Percentiles rank a stretch among this genome's conserved stretches.
Conservation (phyloP, 106 monocot species). For the Dactylorhiza incarnata region DNA sequence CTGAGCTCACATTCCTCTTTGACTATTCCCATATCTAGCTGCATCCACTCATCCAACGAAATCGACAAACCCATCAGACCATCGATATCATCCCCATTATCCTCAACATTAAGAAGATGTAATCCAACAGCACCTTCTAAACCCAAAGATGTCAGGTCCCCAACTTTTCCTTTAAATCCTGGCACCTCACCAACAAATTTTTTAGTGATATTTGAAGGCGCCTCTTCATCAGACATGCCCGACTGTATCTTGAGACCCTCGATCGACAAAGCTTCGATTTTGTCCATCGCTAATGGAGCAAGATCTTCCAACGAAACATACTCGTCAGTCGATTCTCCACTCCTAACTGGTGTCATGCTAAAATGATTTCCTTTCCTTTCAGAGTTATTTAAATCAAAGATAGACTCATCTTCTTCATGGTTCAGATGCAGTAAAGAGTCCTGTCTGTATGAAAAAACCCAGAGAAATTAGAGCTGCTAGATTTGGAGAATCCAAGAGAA, state of each 20-base stretch:
- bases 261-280: conserved; percentile 88
- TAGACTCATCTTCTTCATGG: conserved; percentile 11
- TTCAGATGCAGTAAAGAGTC: conserved; percentile 15
- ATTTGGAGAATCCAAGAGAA: background rate
- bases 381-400: background rate
- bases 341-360: conserved; percentile 16
- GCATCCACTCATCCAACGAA: conserved; percentile 96
- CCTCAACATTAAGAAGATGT: conserved; percentile 75
- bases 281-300: conserved; percentile 93
- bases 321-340: conserved; percentile 32
- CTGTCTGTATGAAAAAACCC: conserved; percentile 12
- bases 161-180: conserved; percentile 52
- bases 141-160: conserved; percentile 33
- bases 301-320: conserved; percentile 95
- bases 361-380: conserved; percentile 25
- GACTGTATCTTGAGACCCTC: conserved; percentile 97
- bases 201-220: conserved; percentile 58
- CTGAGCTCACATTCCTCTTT: conserved; percentile 65
- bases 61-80: conserved; percentile 89
- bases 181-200: conserved; percentile 63
- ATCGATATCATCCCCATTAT: conserved; percentile 54
- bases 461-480: background rate
- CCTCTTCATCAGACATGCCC: conserved; percentile 75
- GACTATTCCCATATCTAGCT: conserved; percentile 75
- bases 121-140: conserved; percentile 78